phyloP scores from a whole-genome alignment of 108 stramenopile genomes.

The Chaetoceros tenuissimus region DNA sequence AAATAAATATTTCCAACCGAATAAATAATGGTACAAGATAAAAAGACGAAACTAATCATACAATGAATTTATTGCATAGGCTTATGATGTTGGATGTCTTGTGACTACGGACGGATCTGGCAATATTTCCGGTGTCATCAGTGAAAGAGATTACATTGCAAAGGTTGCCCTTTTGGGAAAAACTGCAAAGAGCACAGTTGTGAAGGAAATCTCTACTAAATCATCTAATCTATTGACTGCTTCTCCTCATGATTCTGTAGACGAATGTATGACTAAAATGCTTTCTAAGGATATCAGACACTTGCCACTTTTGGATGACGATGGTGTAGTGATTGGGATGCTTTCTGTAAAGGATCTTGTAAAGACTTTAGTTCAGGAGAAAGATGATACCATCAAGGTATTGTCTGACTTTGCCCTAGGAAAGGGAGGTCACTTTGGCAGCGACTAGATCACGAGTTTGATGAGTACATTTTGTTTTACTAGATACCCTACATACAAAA shows the following conservation, averaged over 20 bases:
- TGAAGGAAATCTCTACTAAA: constrained; percentile 85
- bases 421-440: constrained; percentile 69
- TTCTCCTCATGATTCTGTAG: constrained; percentile 63
- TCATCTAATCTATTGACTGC: constrained; percentile 78
- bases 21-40: too few relatives aligned
- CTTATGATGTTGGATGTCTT: constrained; percentile 82
- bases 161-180: constrained; percentile 83
- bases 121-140: constrained; percentile 76
- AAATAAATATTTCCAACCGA: too few relatives aligned
- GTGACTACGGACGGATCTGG: constrained; percentile 63
- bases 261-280: constrained; percentile 91
- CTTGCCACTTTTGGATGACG: constrained; percentile 77
- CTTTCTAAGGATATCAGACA: constrained; percentile 83
- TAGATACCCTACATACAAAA: too few relatives aligned
- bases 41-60: too few relatives aligned
- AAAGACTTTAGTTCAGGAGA: constrained; percentile 61
- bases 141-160: constrained; percentile 85
- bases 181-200: constrained; percentile 53
- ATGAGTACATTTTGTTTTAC: too few relatives aligned
- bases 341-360: constrained; percentile 83
- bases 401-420: constrained; percentile 78
- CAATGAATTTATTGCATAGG: constrained; percentile 59
- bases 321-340: constrained; percentile 61
- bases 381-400: constrained; percentile 65
- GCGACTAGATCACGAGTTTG: constrained; percentile 37